A percentile compares a stretch with the other conserved stretches of the same genome.
phyloP scores from a whole-genome alignment of 208 protist species.

The Wallacemonas sp. region DNA sequence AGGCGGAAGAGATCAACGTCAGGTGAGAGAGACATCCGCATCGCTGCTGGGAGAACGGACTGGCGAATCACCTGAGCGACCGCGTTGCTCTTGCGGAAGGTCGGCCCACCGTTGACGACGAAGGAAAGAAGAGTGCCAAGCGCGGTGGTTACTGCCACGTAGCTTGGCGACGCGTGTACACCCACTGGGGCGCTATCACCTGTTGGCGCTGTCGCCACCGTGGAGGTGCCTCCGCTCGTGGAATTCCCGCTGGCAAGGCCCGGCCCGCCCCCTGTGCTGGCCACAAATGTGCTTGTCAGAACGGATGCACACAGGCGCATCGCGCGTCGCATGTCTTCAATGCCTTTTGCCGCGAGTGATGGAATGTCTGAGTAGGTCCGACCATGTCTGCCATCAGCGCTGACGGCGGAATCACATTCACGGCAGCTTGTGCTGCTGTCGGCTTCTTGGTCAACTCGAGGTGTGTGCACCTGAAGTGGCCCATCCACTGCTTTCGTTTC shows the following conservation, averaged over 20 bases:
- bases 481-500: no score
- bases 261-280: not conserved
- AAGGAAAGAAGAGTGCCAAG: constrained; percentile 69
- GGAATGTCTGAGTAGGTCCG: not conserved
- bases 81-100: constrained; percentile 70
- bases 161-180: not conserved
- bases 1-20: constrained; percentile 90
- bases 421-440: no score
- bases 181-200: not conserved
- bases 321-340: constrained; percentile 1
- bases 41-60: constrained; percentile 76
- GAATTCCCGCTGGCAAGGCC: not conserved
- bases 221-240: not conserved
- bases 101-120: constrained; percentile 84
- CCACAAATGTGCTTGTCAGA: not conserved
- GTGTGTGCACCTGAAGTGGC: no score
- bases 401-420: no score
- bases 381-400: no score
- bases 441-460: no score
- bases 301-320: constrained; percentile 10
- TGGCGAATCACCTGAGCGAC: constrained; percentile 79
- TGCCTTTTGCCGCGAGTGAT: not conserved
- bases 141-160: constrained; percentile 16
- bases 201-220: no score
- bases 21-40: constrained; percentile 82